Conservation (phyloP, 768 basidiomycete genomes). For the Lactifluus hygrophoroides region DNA sequence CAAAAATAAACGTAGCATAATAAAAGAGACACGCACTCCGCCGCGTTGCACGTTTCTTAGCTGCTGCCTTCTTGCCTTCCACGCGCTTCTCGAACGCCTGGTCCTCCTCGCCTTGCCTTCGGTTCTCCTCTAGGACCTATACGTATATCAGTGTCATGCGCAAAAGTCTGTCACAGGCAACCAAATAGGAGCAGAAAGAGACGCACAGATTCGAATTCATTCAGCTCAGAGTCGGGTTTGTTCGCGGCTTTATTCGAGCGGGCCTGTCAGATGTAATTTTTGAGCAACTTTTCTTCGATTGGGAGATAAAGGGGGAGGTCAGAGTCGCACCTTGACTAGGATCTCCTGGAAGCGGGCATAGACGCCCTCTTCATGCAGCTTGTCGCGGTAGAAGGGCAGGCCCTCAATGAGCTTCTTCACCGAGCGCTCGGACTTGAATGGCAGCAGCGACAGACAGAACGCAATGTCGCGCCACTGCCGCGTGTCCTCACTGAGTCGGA, state of each 20-base stretch:
- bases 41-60: constrained; percentile 58
- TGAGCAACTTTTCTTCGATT: not conserved
- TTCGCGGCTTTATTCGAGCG: constrained; percentile 86
- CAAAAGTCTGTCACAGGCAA: not conserved
- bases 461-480: constrained; percentile 98
- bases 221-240: constrained; percentile 87
- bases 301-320: not conserved
- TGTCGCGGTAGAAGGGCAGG: constrained; percentile 89
- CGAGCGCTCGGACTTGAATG: constrained; percentile 91
- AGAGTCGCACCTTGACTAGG: constrained; percentile 58
- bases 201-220: constrained; percentile 84
- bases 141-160: not conserved
- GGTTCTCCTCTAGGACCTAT: constrained; percentile 79
- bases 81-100: constrained; percentile 84
- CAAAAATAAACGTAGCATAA: not conserved
- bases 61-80: constrained; percentile 71
- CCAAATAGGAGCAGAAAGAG: not conserved
- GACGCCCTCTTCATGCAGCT: constrained; percentile 81
- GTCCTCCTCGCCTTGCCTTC: constrained; percentile 82
- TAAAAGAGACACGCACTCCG: constrained; percentile 29
- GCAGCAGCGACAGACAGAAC: constrained; percentile 80
- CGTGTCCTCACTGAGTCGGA: constrained; percentile 78
- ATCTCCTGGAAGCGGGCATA: constrained; percentile 83
- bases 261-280: constrained; percentile 37
- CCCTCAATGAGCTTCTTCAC: constrained; percentile 95